Evolutionary conservation across 176 grass and related monocot genomes (phyloP).

Genomic region (Hyparrhenia diplandra): DNA sequence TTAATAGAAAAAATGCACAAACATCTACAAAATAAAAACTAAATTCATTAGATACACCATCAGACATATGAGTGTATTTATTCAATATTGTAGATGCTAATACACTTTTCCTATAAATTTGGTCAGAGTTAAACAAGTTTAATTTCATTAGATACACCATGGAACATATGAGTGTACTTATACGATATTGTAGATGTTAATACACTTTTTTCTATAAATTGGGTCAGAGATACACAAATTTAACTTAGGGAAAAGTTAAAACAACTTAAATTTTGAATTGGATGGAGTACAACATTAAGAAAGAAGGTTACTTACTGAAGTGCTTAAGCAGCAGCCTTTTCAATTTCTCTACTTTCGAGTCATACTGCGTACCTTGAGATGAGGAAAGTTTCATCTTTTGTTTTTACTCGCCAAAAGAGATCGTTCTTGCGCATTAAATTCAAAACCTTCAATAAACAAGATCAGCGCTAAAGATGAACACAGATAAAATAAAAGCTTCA

Average conservation of each 20-base stretch:
- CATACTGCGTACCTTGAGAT: slow-evolving; percentile 45
- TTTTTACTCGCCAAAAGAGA: slow-evolving; percentile 48
- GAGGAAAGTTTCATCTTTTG: slow-evolving; percentile 58
- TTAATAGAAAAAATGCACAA: background rate
- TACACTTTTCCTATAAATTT: background rate
- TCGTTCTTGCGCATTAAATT: slow-evolving; percentile 48
- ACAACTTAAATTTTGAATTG: background rate
- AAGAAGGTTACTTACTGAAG: slow-evolving; percentile 61
- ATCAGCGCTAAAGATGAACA: slow-evolving; percentile 17
- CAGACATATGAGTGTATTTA: background rate
- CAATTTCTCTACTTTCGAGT: slow-evolving; percentile 67
- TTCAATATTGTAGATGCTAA: background rate
- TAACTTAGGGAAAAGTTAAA: background rate
- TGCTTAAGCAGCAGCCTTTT: slow-evolving; percentile 42
- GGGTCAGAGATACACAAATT: background rate
- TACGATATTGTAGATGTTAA: background rate
- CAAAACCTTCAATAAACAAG: slow-evolving; percentile 51
- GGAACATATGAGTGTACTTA: too few relatives aligned
- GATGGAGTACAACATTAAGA: background rate
- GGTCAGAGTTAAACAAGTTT: background rate
- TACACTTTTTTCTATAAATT: background rate
- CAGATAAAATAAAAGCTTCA: too few relatives aligned
- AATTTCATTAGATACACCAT: too few relatives aligned
- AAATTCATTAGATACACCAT: background rate
- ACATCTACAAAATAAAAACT: background rate